Conservation (phyloP, 1,284 basidiomycete species). For the Schizophyllum commune region DNA sequence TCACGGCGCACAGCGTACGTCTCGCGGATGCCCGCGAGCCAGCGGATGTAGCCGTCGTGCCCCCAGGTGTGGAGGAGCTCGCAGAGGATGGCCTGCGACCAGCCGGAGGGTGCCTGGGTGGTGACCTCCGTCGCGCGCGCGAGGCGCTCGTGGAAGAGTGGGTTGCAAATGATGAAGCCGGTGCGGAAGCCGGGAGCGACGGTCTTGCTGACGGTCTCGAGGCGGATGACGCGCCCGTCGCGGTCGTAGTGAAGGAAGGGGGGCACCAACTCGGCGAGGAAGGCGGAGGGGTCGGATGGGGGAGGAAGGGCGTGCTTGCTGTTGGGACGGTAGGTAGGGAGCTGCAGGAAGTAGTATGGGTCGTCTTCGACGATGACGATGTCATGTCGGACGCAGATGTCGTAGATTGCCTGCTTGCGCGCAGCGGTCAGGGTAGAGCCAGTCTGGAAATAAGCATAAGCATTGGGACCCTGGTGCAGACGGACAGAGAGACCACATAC, state of each 20-base stretch:
- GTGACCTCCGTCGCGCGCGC: slow-evolving; percentile 67
- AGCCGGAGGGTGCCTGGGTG: slow-evolving; percentile 69
- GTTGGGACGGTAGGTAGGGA: slow-evolving; percentile 44
- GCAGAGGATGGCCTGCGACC: slow-evolving; percentile 60
- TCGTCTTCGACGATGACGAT: slow-evolving; percentile 75
- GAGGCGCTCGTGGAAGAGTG: slow-evolving; percentile 66
- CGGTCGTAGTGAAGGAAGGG: slow-evolving; percentile 71
- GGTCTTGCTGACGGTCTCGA: slow-evolving; percentile 81
- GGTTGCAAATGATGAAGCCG: slow-evolving; percentile 74
- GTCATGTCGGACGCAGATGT: slow-evolving; percentile 72
- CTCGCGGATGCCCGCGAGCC: slow-evolving; percentile 34
- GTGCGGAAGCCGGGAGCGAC: slow-evolving; percentile 73
- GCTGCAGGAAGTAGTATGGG: slow-evolving; percentile 76
- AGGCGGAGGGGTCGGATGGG: slow-evolving; percentile 26
- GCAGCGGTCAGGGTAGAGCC: slow-evolving; percentile 63
- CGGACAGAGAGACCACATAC: neutral
- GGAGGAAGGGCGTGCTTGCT: slow-evolving; percentile 21
- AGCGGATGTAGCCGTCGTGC: slow-evolving; percentile 64
- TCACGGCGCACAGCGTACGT: neutral
- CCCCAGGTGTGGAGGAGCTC: slow-evolving; percentile 62
- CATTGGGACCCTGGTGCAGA: neutral
- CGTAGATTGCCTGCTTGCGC: slow-evolving; percentile 75
- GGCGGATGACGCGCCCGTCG: slow-evolving; percentile 71
- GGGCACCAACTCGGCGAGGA: slow-evolving; percentile 50
- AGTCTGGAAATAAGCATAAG: slow-evolving; percentile 21